These are phyloP conservation scores for Hirschioporus abietinus DNA, from an alignment of 768 basidiomycete species.

Conservation along the genomic window DNA sequence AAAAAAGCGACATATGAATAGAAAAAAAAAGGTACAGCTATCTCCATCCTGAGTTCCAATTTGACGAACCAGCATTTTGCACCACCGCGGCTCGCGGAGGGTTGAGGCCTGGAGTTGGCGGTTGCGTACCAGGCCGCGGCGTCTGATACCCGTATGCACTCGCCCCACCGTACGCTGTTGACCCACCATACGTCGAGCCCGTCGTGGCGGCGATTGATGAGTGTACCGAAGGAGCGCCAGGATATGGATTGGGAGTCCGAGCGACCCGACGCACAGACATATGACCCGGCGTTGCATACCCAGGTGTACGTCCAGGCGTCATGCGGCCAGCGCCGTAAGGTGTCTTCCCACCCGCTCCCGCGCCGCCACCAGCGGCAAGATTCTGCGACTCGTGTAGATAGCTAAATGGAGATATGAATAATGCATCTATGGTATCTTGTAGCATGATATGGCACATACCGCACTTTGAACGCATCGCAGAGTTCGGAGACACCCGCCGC, in stretches of 20 bases:
- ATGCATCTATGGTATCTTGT: neutral
- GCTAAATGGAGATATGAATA: constrained; percentile 28
- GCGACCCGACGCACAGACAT: constrained; percentile 64
- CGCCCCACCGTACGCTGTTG: constrained; percentile 29
- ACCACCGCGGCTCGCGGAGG: constrained; percentile 63
- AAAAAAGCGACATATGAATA: constrained; percentile 21
- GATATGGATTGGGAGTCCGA: constrained; percentile 80
- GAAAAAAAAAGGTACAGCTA: constrained; percentile 18
- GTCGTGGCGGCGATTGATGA: constrained; percentile 4
- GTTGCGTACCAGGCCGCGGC: constrained; percentile 23
- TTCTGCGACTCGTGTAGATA: constrained; percentile 78
- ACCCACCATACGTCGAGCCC: constrained; percentile 27
- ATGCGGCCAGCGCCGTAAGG: constrained; percentile 72
- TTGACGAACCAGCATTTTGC: constrained; percentile 35
- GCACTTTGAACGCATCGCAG: constrained; percentile 95
- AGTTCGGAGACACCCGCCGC: constrained; percentile 89
- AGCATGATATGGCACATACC: constrained; percentile 33
- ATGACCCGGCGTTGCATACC: constrained; percentile 65
- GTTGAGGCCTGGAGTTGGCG: constrained; percentile 54
- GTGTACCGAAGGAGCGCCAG: constrained; percentile 31
- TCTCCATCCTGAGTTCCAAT: constrained; percentile 26
- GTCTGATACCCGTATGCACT: constrained; percentile 33
- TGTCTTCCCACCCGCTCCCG: constrained; percentile 63
- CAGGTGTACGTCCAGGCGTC: constrained; percentile 61
- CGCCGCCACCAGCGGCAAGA: constrained; percentile 34